Evolutionary conservation across 2,329 filamentous ascomycete species (phyloP).

Genomic region (Aureobasidium sp.): DNA sequence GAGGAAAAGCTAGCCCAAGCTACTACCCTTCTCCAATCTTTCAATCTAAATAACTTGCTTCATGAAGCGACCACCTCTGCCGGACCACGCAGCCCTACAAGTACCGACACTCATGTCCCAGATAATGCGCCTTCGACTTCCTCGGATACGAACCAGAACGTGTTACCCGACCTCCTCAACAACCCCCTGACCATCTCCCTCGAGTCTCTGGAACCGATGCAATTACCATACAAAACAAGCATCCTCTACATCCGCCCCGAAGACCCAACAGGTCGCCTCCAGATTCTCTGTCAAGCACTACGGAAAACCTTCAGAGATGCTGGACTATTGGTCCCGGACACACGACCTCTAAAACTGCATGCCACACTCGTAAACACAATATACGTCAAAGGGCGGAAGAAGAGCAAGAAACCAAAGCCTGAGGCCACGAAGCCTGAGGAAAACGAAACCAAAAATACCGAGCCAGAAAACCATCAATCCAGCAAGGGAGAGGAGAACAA

Average conservation of each 20-base stretch:
- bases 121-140: neutral
- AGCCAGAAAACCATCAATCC: neutral
- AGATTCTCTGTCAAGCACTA: constrained; percentile 51
- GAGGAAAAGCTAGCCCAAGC: constrained; percentile 44
- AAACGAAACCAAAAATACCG: neutral
- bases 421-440: neutral
- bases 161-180: neutral
- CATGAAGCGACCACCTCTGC: neutral
- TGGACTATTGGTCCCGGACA: constrained; percentile 50
- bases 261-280: constrained; percentile 46
- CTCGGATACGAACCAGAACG: neutral
- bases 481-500: too few relatives aligned
- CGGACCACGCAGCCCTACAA: neutral
- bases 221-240: constrained; percentile 46
- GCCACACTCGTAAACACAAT: constrained; percentile 82
- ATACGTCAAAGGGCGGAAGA: constrained; percentile 49
- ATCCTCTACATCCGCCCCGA: constrained; percentile 58
- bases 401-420: neutral
- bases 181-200: constrained; percentile 33
- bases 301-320: constrained; percentile 46
- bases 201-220: constrained; percentile 52
- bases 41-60: constrained; percentile 23
- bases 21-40: constrained; percentile 26
- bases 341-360: constrained; percentile 63
- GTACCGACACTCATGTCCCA: too few relatives aligned